These are phyloP conservation scores for Verbena officinalis DNA, from an alignment of 257 asterid species.

Conservation along the genomic window DNA sequence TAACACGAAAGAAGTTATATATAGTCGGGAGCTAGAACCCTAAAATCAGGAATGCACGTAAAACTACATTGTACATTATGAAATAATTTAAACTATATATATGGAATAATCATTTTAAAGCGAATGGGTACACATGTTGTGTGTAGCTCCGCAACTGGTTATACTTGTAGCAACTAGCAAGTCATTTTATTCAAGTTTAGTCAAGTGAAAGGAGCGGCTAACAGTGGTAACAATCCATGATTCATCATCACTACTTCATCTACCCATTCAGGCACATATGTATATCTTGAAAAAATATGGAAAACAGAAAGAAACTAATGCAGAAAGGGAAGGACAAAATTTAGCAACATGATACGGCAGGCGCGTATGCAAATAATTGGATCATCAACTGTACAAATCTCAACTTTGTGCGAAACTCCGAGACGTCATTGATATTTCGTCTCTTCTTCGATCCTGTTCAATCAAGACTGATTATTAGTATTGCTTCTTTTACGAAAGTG, in stretches of 20 bases:
- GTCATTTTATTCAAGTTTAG: no score
- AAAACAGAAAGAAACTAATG: background rate
- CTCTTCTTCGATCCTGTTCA: background rate
- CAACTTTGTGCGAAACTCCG: conserved; percentile 6
- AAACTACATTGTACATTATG: no score
- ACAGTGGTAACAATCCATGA: background rate
- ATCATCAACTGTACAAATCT: conserved; percentile 12
- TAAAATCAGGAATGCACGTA: no score
- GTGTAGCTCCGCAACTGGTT: no score
- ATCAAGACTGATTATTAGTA: background rate
- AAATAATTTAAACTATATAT: no score
- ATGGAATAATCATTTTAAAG: no score
- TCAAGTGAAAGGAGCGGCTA: background rate
- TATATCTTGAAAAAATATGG: background rate
- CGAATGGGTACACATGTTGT: no score
- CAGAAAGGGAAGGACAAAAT: conserved; percentile 10
- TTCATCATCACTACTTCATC: background rate
- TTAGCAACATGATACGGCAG: background rate
- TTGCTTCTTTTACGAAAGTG: background rate
- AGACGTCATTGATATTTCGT: background rate
- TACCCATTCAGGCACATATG: background rate
- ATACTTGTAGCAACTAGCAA: no score
- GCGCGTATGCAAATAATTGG: conserved; percentile 7
- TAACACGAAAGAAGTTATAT: no score
- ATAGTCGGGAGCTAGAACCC: no score